A percentile compares a stretch with the other conserved stretches of the same genome.
These are phyloP conservation scores for Candida pseudoviswanathii DNA, from an alignment of 1,139 yeast genomes.

Conservation along the genomic window DNA sequence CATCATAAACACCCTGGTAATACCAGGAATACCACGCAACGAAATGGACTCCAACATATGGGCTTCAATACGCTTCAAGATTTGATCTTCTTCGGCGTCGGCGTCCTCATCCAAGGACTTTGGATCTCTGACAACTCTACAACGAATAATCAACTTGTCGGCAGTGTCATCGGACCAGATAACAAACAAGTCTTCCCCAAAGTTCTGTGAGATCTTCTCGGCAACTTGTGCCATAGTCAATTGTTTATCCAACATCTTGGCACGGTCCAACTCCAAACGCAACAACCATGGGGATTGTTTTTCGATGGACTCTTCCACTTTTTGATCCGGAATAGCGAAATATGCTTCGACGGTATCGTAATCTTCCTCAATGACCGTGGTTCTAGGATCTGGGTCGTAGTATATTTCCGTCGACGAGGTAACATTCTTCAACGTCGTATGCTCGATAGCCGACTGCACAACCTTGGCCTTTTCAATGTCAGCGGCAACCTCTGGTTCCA, in stretches of 20 bases:
- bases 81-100: slow-evolving; percentile 93
- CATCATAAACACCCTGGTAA: slow-evolving; percentile 91
- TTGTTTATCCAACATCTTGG: slow-evolving; percentile 97
- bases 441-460: slow-evolving; percentile 96
- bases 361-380: slow-evolving; percentile 95
- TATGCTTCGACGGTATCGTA: slow-evolving; percentile 95
- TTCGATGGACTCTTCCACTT: slow-evolving; percentile 88
- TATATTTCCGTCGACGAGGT: slow-evolving; percentile 97
- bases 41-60: slow-evolving; percentile 96
- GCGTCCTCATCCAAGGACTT: slow-evolving; percentile 90
- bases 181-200: slow-evolving; percentile 93
- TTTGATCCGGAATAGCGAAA: slow-evolving; percentile 97
- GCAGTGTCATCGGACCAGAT: slow-evolving; percentile 99
- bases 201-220: slow-evolving; percentile 88
- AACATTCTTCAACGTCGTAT: slow-evolving; percentile 90
- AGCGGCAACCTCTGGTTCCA: slow-evolving; percentile 75
- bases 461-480: slow-evolving; percentile 89
- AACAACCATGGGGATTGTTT: slow-evolving; percentile 98
- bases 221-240: slow-evolving; percentile 98
- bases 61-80: slow-evolving; percentile 91
- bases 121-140: slow-evolving; percentile 98
- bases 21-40: slow-evolving; percentile 94
- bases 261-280: slow-evolving; percentile 96
- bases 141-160: slow-evolving; percentile 93
- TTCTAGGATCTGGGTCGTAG: slow-evolving; percentile 97